Percentiles rank a stretch among this genome's conserved stretches.
Conservation (phyloP, 1,284 basidiomycete genomes). For the Cerioporus squamosus region DNA sequence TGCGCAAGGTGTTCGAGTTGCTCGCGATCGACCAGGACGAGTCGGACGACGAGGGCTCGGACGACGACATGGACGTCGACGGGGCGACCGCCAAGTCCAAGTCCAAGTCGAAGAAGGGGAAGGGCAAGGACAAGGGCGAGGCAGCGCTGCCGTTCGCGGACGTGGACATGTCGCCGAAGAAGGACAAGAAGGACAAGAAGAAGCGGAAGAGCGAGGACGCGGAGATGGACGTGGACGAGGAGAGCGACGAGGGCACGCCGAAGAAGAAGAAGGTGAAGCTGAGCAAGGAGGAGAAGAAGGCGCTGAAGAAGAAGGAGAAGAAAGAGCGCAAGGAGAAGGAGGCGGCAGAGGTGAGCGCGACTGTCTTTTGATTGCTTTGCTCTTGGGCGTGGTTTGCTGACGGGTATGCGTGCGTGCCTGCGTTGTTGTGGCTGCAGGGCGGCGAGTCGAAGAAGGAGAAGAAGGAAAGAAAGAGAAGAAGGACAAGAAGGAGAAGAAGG, state of each 20-base stretch:
- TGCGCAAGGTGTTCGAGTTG: conserved; percentile 85
- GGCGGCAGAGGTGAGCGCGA: conserved; percentile 38
- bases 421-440: conserved; percentile 29
- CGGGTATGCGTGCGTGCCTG: neutral
- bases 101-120: too few species aligned
- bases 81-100: conserved; percentile 44
- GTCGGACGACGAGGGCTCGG: conserved; percentile 53
- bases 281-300: conserved; percentile 60
- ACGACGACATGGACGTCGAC: conserved; percentile 52
- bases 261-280: conserved; percentile 75
- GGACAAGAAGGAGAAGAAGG: conserved; percentile 42
- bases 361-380: conserved; percentile 18
- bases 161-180: conserved; percentile 56
- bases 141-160: conserved; percentile 59
- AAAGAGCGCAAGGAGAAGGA: conserved; percentile 56
- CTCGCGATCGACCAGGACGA: conserved; percentile 76
- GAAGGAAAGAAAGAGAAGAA: conserved; percentile 33
- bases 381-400: neutral
- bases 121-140: conserved; percentile 61
- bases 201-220: conserved; percentile 68
- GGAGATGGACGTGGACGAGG: conserved; percentile 60
- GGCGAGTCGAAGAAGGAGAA: conserved; percentile 36
- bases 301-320: conserved; percentile 74
- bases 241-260: conserved; percentile 48
- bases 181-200: conserved; percentile 77